Conservation (phyloP, 129 eudicot genomes). For the Calendula officinalis region DNA sequence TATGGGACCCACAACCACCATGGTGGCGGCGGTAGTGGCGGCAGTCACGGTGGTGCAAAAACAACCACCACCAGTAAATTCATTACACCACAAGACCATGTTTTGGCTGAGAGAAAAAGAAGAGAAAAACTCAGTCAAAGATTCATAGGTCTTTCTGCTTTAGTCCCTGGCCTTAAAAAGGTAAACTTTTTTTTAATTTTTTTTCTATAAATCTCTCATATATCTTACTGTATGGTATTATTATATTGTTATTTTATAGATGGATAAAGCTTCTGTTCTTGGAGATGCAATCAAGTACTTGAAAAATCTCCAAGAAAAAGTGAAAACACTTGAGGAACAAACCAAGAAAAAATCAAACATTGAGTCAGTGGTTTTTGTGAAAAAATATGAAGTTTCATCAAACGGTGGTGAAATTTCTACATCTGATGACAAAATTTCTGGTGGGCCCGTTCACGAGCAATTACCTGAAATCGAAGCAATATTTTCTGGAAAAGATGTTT, state of each 20-base stretch:
- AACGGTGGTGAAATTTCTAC: constrained; percentile 29
- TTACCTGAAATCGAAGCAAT: constrained; percentile 62
- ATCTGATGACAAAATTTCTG: constrained; percentile 30
- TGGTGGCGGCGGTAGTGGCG: neutral
- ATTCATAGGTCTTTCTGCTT: constrained; percentile 55
- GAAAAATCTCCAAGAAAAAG: constrained; percentile 62
- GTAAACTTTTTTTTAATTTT: constrained; percentile 22
- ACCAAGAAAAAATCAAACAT: constrained; percentile 24
- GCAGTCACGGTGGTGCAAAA: constrained; percentile 7
- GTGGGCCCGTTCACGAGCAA: constrained; percentile 20
- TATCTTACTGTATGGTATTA: neutral
- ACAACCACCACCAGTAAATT: neutral
- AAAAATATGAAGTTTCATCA: constrained; percentile 21
- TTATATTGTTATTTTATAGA: neutral
- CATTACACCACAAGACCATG: constrained; percentile 38
- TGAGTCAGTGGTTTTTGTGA: constrained; percentile 28
- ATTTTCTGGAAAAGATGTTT: constrained; percentile 48
- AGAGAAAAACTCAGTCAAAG: constrained; percentile 49
- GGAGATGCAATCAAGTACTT: constrained; percentile 74
- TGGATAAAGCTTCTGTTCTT: constrained; percentile 37
- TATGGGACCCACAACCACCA: constrained; percentile 7
- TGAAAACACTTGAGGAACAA: constrained; percentile 55
- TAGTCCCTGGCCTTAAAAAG: constrained; percentile 73
- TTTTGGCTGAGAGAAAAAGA: constrained; percentile 54
- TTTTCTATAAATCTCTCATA: neutral